Conservation (phyloP, 2,329 filamentous ascomycete species). For the Claviceps citrina region DNA sequence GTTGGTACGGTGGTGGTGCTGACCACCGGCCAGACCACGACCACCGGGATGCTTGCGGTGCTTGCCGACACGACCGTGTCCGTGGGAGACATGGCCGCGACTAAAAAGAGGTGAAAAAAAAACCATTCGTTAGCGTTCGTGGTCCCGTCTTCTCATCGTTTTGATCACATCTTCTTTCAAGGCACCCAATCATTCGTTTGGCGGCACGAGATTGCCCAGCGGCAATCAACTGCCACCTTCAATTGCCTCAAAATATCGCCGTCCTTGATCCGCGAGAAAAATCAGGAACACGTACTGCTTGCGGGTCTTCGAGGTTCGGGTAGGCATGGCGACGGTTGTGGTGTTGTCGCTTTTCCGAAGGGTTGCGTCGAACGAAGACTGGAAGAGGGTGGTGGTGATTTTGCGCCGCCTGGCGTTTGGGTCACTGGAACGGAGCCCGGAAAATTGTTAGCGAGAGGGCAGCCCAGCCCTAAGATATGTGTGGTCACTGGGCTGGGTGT, state of each 20-base stretch:
- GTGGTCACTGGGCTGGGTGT: background rate
- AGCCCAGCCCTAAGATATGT: conserved; percentile 23
- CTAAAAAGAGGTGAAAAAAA: conserved; percentile 25
- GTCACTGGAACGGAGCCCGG: conserved; percentile 12
- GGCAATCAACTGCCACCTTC: conserved; percentile 2
- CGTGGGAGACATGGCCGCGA: conserved; percentile 95
- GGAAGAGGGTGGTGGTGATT: conserved; percentile 24
- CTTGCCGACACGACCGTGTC: conserved; percentile 97
- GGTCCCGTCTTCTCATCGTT: background rate
- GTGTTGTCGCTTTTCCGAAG: conserved; percentile 29
- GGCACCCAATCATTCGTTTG: background rate
- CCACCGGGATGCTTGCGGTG: conserved; percentile 82
- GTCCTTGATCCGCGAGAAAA: conserved; percentile 4
- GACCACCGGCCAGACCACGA: conserved; percentile 90
- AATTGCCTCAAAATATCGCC: background rate
- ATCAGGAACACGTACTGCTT: conserved; percentile 48
- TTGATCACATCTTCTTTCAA: background rate
- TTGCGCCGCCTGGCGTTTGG: conserved; percentile 19
- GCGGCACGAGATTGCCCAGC: conserved; percentile 12
- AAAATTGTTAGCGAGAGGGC: conserved; percentile 27
- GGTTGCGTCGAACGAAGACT: conserved; percentile 21
- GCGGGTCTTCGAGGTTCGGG: conserved; percentile 59
- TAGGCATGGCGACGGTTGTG: conserved; percentile 50
- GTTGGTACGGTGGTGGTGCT: conserved; percentile 60
- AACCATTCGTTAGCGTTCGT: background rate